Base-by-base conservation (phyloP, 352 stramenopile species). In the Phytophthora kernoviae region DNA sequence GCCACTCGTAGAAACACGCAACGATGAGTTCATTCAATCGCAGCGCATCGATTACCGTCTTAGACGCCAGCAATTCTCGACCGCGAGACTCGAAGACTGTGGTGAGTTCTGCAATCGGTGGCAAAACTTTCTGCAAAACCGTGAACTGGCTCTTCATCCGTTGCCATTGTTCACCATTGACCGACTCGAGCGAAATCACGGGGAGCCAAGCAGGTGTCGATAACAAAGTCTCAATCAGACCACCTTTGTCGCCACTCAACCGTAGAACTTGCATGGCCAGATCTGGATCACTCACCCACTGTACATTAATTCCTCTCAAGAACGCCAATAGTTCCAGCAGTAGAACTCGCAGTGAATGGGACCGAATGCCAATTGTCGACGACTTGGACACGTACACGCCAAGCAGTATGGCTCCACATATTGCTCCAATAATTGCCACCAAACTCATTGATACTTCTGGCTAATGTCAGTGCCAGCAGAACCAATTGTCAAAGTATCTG, bases 1-100 rank as follows among this genome's bases (percentile, higher is more conserved):
- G 20, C 61, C 61, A 75, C 32, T 75, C 55, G 39, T 71, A 75
- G 36, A 75, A 75, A 30, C 66, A 51, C 7, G 51, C 42, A 11
- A 75, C 52, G 4, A 37, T 54, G 17, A 75, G 50, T 26, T 67
- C 52, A 10, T 63, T 75, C 21, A 75, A 4, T 24, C 53, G 60
- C 0, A 61, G 14, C 3, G 66, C 66, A 39, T 75, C 66, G 11
- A 75, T 61, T 2, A 71, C 37, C 5, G 15, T 39, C 9, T 58
- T 21, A 1, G 51, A 41, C 36, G 51, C 26, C 1, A 75, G 44
- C 14, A 71, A 30, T 44, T 68, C 48, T 42, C 12, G 61, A 39
- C 66, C 52, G 12, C 41, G 61, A 7, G 51, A 48, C 33, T 71
- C 55, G 34, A 75, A 70, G 50, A 75, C 58, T 2, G 22, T 54